phyloP scores from a whole-genome alignment of 2,329 filamentous ascomycete genomes.

The Sporothrix protearum region DNA sequence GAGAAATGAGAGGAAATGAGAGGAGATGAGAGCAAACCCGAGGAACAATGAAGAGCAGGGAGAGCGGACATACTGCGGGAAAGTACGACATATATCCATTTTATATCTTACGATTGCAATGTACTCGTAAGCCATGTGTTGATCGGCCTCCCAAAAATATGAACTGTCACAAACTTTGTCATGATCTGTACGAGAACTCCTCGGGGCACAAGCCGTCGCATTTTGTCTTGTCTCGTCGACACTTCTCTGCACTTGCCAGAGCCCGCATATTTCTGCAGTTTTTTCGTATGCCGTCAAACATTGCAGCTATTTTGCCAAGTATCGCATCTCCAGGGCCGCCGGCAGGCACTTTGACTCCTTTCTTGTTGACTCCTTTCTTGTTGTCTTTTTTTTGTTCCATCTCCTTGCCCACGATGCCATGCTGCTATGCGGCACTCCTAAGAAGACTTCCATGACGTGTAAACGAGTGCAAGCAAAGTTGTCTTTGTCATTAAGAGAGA shows the following conservation, averaged over 20 bases:
- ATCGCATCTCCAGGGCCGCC: background rate
- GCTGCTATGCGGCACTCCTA: background rate
- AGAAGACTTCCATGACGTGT: background rate
- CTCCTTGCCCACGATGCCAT: background rate
- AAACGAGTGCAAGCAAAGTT: background rate
- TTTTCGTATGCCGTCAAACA: background rate
- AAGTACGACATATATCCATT: background rate
- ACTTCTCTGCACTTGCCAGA: background rate
- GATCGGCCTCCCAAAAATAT: background rate
- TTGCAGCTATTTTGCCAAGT: background rate
- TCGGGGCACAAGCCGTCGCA: background rate
- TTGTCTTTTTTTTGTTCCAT: background rate
- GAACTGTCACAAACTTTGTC: background rate
- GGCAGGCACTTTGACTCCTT: background rate
- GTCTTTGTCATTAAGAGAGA: background rate
- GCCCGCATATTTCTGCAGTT: background rate
- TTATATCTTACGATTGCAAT: background rate
- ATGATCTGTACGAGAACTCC: background rate
- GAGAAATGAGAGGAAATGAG: background rate
- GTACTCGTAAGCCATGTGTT: background rate
- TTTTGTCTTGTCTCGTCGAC: no score
- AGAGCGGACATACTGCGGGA: background rate
- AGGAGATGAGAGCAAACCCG: background rate
- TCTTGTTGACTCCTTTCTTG: no score
- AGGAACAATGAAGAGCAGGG: background rate